Evolutionary conservation across 495 filamentous ascomycete species (phyloP), one percentile per base, ranked within the genome.

Genomic region (Xylaria nigripes): DNA sequence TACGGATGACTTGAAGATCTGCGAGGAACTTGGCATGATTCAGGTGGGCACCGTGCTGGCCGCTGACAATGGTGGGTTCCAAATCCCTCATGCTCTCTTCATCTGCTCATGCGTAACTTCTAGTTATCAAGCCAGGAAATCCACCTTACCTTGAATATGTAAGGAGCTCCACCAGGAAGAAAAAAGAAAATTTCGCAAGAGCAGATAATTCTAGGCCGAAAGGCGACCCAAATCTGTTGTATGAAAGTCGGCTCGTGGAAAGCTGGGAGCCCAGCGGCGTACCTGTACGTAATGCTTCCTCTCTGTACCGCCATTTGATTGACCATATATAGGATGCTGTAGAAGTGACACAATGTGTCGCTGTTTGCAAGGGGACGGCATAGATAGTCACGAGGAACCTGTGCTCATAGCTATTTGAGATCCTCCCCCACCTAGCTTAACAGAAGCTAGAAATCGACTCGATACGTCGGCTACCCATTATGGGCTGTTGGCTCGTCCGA

Each of bases 81-180:
- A 22, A 18, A 45, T 18, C 16, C 2, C 24, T 29, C 22, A 30
- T 36, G 1, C 10, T 48, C 13, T 27, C n/a, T 38, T 15, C 46
- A 36, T 41, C 38, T 12, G 23, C 51, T 57, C 12, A 60, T 40
- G 7, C 1, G 0, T 18, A 40, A 2, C 15, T 23, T n/a, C 27
- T 19, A 66, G 63, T 89, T 16, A 70, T 89, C 19, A 74, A 77
- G 50, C 87, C 86, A 0, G 86, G 86, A 0, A 89, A 89, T 59
- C 86, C 86, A n/a, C 77, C 77, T 10, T 91, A 90, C 67, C 63
- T 86, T 51, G 70, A 81, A 59, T 87, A 84, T 55, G 84, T 87
- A 4, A 66, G 81, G 22, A 78, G 75, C 51, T 77, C 67, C 36
- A 71, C 78, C 1, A 58, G 70, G 23, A 68, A 81, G 59, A 81